Evolutionary conservation across 805 yeast genomes (phyloP), one percentile per base, ranked within the genome.

Genomic region (baker's yeast (Saccharomyces cerevisiae)): DNA sequence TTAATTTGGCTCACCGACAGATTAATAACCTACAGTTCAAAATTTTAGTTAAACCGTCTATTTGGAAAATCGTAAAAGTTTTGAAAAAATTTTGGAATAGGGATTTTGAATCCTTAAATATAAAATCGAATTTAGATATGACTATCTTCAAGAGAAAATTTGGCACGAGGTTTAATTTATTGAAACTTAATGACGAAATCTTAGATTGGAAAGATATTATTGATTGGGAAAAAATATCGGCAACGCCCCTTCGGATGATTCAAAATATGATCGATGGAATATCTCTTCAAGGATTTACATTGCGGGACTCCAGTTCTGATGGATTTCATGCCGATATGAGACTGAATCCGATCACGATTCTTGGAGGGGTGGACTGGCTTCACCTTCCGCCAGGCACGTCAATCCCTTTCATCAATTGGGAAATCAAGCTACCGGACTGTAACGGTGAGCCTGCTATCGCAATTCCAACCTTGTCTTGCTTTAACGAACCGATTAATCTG

Each of bases 331-430:
- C 71, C 22, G 58, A 59, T 26, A 57, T 66, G 36, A 41, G 58
- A 24, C 51, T 59, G 5, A 22, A 64, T 3, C 65, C 69, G 22
- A 61, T 66, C 36, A 65, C 63, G 11, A 49, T 68, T 9, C 48
- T 55, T 3, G 43, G 51, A n/a, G 48, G 41, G 41, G 53, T 54
- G 50, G 58, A 50, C 5, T 63, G 56, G 55, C 53, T 60, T 51
- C 61, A 24, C 52, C 64, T 57, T 4, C 58, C 65, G 1, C 27
- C 52, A 17, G 17, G 49, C 28, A 14, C 51, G 2, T 24, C 58
- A 14, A 55, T 76, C 4, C 80, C 81, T 10, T 47, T 55, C 8
- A 53, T 75, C 6, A 54, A 60, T 4, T 76, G 79, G 79, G 63
- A 66, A 17, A 9, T 76, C 1, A 59, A 62, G 10, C 54, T 75